These are phyloP conservation scores for Solanum gandarillasii DNA, from an alignment of 257 asterid species.

Conservation along the genomic window DNA sequence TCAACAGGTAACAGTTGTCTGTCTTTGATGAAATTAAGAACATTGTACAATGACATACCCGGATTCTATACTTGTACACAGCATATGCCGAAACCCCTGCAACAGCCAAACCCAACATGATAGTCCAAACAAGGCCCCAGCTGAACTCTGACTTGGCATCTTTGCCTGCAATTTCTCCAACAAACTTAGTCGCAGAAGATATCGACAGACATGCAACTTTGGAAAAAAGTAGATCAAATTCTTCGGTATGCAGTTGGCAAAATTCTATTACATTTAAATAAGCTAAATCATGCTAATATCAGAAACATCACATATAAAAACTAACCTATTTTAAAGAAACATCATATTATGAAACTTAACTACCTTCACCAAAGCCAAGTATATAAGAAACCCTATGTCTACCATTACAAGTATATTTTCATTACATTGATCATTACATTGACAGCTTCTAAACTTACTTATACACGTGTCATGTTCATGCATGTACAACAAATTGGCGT, in stretches of 20 bases:
- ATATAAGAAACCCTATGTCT: neutral
- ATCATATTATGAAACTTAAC: neutral
- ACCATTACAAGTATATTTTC: neutral
- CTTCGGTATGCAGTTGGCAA: neutral
- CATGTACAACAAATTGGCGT: conserved; percentile 54
- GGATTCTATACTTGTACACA: conserved; percentile 73
- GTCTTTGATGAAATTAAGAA: neutral
- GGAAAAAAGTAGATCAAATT: neutral
- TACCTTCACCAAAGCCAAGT: neutral
- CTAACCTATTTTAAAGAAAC: neutral
- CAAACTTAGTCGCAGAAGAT: neutral
- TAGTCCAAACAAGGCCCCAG: conserved; percentile 70
- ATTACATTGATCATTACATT: neutral
- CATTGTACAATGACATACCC: conserved; percentile 37
- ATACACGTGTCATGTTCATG: conserved; percentile 81
- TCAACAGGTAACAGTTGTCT: neutral
- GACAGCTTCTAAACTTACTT: conserved; percentile 30
- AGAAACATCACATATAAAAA: neutral
- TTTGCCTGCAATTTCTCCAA: conserved; percentile 48
- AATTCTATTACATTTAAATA: neutral
- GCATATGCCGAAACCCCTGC: conserved; percentile 68
- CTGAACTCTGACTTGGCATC: conserved; percentile 20
- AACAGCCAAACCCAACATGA: conserved; percentile 53
- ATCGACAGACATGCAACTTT: neutral
- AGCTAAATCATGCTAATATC: neutral